Conservation (phyloP, 2,329 filamentous ascomycete species). For the Colletotrichum gigasporum region DNA sequence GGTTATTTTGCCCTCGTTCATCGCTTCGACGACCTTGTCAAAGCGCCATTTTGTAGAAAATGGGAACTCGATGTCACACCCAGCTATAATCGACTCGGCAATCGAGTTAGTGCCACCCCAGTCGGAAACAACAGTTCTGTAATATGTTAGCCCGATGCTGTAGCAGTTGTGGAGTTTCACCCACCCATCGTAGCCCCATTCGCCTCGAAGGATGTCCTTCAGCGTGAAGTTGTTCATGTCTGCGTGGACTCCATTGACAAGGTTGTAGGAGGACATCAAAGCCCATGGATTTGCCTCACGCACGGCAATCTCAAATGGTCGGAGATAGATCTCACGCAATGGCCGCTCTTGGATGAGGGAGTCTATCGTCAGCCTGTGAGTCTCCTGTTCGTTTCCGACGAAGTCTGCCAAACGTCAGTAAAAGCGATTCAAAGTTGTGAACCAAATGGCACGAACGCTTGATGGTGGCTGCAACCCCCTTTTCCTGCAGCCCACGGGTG, state of each 20-base stretch:
- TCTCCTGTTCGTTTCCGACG: constrained; percentile 79
- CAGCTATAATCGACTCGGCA: constrained; percentile 62
- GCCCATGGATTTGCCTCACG: constrained; percentile 76
- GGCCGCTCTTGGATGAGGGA: constrained; percentile 71
- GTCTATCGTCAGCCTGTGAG: constrained; percentile 71
- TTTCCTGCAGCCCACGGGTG: constrained; percentile 77
- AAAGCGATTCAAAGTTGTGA: neutral
- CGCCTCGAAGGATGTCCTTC: constrained; percentile 66
- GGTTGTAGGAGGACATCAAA: constrained; percentile 75
- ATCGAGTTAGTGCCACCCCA: constrained; percentile 68
- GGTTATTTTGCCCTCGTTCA: constrained; percentile 58
- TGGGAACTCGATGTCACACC: constrained; percentile 68
- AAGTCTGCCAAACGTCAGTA: constrained; percentile 57
- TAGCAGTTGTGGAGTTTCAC: constrained; percentile 18
- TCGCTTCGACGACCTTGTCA: constrained; percentile 64
- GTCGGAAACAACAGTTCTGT: constrained; percentile 65
- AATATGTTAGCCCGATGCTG: neutral
- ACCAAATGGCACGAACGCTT: constrained; percentile 69
- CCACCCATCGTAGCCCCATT: constrained; percentile 71
- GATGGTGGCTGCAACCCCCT: constrained; percentile 78
- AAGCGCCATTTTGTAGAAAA: constrained; percentile 64
- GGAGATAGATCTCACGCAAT: constrained; percentile 76
- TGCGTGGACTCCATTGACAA: constrained; percentile 70
- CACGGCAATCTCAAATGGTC: constrained; percentile 78
- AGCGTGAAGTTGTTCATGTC: constrained; percentile 65